Evolutionary conservation across 139 green algal genomes (phyloP), one percentile per base, ranked within the genome.

Genomic region (Haematococcus lacustris): DNA sequence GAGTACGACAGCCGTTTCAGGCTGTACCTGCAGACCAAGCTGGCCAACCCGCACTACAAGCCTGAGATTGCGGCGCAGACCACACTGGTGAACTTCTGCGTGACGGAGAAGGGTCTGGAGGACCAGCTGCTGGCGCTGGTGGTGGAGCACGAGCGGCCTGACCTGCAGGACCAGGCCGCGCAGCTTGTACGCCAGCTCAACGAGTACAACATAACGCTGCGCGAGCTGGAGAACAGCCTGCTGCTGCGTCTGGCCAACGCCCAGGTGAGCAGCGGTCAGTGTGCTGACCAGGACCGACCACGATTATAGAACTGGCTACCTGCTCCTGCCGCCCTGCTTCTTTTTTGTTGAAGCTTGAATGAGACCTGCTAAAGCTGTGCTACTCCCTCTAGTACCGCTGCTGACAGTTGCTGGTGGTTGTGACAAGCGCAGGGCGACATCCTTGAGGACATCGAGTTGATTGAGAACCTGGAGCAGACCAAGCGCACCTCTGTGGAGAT

Each of bases 381-480:
- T 57, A 21, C 21, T 57, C 17, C 47, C 47, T n/a, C 47, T 21
- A 57, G 17, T 13, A 57, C 17, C 21, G 47, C 47, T 57, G 47
- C 47, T 57, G 47, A n/a, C 47, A 57, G 21, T 21, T 21, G 13
- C 21, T 13, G 17, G 17, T 57, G 17, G 17, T 37, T 13, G 26
- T 65, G 43, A 23, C 28, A 30, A 41, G 26, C 68, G 3, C 74
- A 93, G 84, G 92, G 92, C 38, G 91, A 97, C 79, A 97, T 97
- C 72, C 82, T 97, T 38, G 92, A 97, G 64, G 92, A 97, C 77
- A 91, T 93, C 51, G 88, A 88, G 69, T 78, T 97, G 40, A 90
- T 97, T 66, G 90, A 96, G 77, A 90, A 89, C 73, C 82, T 97
- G 70, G 92, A 97, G 77, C 84, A 93, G 77, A 97, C 92, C 38